Base-by-base conservation (phyloP, 139 green algal genomes). In the Chlorella vulgaris region DNA sequence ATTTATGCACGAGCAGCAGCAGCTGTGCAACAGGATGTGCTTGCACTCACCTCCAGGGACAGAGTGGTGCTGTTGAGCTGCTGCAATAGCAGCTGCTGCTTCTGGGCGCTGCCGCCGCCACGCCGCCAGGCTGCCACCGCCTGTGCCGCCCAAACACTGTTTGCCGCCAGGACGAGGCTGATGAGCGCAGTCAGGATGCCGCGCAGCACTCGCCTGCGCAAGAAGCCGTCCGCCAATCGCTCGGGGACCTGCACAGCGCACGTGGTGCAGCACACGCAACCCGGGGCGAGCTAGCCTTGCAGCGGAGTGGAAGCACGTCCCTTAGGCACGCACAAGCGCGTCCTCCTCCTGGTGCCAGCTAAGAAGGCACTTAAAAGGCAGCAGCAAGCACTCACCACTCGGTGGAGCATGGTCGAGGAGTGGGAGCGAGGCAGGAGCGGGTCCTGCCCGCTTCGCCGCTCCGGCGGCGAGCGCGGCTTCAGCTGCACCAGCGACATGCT, bases 71-170 rank as follows among this genome's bases (percentile, higher is more conserved):
- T 18, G 53, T 69, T 69, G 10, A 79, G 73, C 18, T 47, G 70
- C 70, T 78, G 50, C 33, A 79, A 38, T 53, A 79, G 58, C 24
- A 79, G 53, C 26, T 51, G 73, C 51, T 69, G 18, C n/a, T 42
- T 6, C 10, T 36, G 33, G 22, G 24, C 51, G 10, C 7, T 13
- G 33, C 2, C 31, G 26, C 10, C 1, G 22, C 73, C 73, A 36
- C 51, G 51, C 3, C 73, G 51, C 73, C 73, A 79, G 21, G 53
- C 51, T 26, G 73, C 51, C 73, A 79, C 31, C 7, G 38, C 73
- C 38, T 67, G 53, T 3, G 29, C 53, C 3, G 36, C 35, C 73
- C 73, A 79, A 35, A 68, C 73, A 2, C 35, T 38, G 73, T 79
- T 79, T 24, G 51, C 73, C 1, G 73, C 73, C 35, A 79, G 51